Evolutionary conservation across 768 basidiomycete species (phyloP), one percentile per base, ranked within the genome.

Genomic region (Flagelloscypha sp.): DNA sequence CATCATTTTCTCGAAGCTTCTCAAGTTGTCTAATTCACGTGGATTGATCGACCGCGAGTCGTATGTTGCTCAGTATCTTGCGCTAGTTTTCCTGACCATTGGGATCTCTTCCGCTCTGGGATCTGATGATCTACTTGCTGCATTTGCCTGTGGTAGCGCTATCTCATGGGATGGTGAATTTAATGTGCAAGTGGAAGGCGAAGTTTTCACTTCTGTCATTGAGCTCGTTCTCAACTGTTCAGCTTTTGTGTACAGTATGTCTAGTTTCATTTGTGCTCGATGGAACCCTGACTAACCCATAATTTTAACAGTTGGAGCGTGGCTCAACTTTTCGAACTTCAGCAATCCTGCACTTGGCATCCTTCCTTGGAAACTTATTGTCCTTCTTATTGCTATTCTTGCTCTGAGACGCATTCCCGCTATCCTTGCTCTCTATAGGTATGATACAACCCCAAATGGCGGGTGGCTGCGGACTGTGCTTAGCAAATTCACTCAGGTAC

Each of bases 81-180:
- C 82, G 0, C 57, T 89, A 7, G 62, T 84, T 0, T 56, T 88
- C 12, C 76, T 90, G 45, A 80, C 76, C 0, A 74, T 76, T 18
- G 93, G 92, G n/a, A 57, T 87, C 24, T 78, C 80, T 5, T 82
- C 77, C 30, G 73, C 85, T 0, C 58, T 94, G 17, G 90, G 87
- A 4, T 84, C 71, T 35, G 90, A 94, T 47, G 90, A 94, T 51
- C 70, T 98, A 9, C 61, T 98, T 25, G 93, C 89, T 2, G 78
- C 86, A 0, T 98, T 95, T 51, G 83, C 84, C 33, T 79, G 79
- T 48, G 84, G 84, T 78, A 78, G 71, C 35, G 87, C 93, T 2
- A 83, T 97, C 44, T 87, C 87, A 6, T 93, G 87, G 89, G 90
- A 94, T 55, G 85, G 78, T 3, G 68, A 86, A 45, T 85, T 85